A percentile compares a stretch with the other conserved stretches of the same genome.
Evolutionary conservation across 306 rosid species (phyloP).

Genomic region (Vachellia pachyceras): DNA sequence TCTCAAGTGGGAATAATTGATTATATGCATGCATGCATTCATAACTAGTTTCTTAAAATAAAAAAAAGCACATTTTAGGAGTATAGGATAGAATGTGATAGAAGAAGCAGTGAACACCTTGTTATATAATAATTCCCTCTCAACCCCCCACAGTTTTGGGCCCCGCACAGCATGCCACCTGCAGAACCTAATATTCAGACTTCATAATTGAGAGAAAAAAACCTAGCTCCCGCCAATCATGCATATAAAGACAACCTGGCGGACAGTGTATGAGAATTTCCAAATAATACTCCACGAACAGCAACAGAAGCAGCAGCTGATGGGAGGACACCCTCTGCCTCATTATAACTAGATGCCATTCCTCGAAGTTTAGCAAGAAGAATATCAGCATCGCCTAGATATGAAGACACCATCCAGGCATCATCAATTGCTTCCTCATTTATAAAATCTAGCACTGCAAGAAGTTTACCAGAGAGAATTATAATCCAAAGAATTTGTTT

Average conservation of each 20-base stretch:
- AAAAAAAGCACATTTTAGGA: constrained; percentile 14
- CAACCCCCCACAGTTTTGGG: constrained; percentile 86
- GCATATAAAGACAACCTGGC: constrained; percentile 65
- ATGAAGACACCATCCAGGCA: constrained; percentile 81
- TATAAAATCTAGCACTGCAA: constrained; percentile 88
- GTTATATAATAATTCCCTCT: constrained; percentile 54
- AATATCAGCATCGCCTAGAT: constrained; percentile 87
- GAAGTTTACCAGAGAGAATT: constrained; percentile 35
- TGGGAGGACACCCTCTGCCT: constrained; percentile 79
- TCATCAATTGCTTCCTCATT: constrained; percentile 87
- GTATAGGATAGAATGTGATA: constrained; percentile 2
- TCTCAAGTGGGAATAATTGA: neutral
- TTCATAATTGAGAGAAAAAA: constrained; percentile 22
- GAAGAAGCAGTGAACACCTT: constrained; percentile 57
- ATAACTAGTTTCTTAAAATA: constrained; percentile 15
- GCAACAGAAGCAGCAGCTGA: constrained; percentile 96
- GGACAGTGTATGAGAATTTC: constrained; percentile 75
- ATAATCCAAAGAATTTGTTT: constrained; percentile 29
- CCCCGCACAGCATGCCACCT: constrained; percentile 95
- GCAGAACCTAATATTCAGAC: constrained; percentile 26
- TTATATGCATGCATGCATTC: neutral
- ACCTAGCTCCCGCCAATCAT: constrained; percentile 13
- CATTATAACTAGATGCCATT: constrained; percentile 63
- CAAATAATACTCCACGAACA: constrained; percentile 92
- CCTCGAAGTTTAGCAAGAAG: constrained; percentile 75